Conservation (phyloP, 2,329 filamentous ascomycete species). For the Epicoccum nigrum region DNA sequence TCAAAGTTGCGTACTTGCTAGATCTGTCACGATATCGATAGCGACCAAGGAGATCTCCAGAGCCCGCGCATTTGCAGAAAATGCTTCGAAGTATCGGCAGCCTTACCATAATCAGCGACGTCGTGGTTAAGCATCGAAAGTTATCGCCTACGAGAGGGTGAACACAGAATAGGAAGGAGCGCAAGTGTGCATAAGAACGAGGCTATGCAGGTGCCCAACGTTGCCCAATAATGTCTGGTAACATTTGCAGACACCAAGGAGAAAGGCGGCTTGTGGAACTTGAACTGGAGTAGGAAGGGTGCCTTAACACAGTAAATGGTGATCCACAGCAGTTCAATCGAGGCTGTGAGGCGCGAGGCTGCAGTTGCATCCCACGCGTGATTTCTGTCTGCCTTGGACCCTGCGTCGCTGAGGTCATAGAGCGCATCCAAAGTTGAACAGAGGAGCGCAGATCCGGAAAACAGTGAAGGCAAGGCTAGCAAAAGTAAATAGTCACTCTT, state of each 20-base stretch:
- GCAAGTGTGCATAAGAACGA: conserved; percentile 20
- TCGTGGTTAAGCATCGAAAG: neutral
- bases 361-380: neutral
- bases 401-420: conserved; percentile 3
- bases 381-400: neutral
- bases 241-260: conserved; percentile 23
- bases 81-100: conserved; percentile 11
- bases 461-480: conserved; percentile 18
- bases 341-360: conserved; percentile 16
- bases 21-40: conserved; percentile 23
- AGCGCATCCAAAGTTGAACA: conserved; percentile 15
- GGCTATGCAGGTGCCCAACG: conserved; percentile 11
- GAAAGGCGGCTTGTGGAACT: conserved; percentile 24
- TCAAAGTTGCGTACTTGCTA: conserved; percentile 15
- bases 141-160: conserved; percentile 13
- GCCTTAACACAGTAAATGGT: conserved; percentile 22
- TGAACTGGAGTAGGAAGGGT: conserved; percentile 25
- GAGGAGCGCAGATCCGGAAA: conserved; percentile 19
- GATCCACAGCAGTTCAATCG: conserved; percentile 24
- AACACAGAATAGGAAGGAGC: conserved; percentile 20
- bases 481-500: conserved; percentile 24
- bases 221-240: conserved; percentile 20
- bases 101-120: conserved; percentile 10
- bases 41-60: conserved; percentile 16
- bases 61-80: conserved; percentile 2